Base-by-base conservation (phyloP, 2,329 filamentous ascomycete species). In the Daldinia sp. region DNA sequence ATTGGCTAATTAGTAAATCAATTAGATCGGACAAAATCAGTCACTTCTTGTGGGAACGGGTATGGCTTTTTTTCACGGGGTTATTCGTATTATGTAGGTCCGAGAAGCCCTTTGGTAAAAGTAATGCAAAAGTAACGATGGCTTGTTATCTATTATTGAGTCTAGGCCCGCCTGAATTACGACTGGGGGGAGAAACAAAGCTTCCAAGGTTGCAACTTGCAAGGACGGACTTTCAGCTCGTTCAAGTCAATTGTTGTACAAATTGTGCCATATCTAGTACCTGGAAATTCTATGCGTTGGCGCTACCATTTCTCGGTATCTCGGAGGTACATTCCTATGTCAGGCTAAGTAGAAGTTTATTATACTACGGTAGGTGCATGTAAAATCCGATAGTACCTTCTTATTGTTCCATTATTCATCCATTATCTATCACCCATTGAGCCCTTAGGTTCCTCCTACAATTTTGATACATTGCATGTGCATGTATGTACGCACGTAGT, bases 81-180 rank as follows among this genome's bases (percentile, higher is more conserved):
- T 25, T 43, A 43, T 43, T 41, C 11, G n/a, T 21, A 43, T 43
- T 43, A 43, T 43, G 39, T 43, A 43, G 39, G 21, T 5, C 21
- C 21, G 39, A 11, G 39, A 43, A 21, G 21, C 39, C 39, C 39
- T 45, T 45, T 45, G 39, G 39, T 45, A 45, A 27, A n/a, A n/a
- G n/a, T n/a, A n/a, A n/a, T n/a, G n/a, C n/a, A n/a, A n/a, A n/a
- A 23, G 39, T 45, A 13, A 23, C 27, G 39, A 45, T 45, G 39
- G 39, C 0, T 45, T 45, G 21, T 45, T 27, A 15, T 45, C 21
- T 45, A 27, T 45, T 45, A 3, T n/a, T 45, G 32, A 58, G 51
- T 53, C 55, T 56, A 47, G 47, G 27, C 63, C 59, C 63, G 49
- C 39, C 59, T 60, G 43, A 60, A 54, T 60, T 56, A n/a, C 21